These are phyloP conservation scores for Lolium perenne DNA, from an alignment of 176 grass and related monocot genomes.

Conservation along the genomic window DNA sequence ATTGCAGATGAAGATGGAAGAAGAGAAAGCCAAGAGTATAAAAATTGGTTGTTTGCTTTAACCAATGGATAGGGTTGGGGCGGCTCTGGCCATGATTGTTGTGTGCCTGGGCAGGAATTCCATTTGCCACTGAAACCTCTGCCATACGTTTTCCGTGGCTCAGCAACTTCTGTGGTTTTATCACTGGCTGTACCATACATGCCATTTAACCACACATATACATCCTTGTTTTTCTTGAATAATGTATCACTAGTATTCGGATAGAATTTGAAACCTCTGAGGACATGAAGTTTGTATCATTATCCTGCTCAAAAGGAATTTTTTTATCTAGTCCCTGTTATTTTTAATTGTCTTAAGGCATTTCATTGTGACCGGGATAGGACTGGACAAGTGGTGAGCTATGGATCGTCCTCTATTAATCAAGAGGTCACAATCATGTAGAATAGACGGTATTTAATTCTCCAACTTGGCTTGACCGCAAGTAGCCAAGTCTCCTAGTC, in stretches of 20 bases:
- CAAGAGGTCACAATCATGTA: no score
- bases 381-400: no score
- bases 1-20: background rate
- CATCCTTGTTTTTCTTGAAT: background rate
- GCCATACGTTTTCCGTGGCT: background rate
- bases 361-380: no score
- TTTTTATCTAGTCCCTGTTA: no score
- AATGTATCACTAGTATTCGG: background rate
- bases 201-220: background rate
- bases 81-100: background rate
- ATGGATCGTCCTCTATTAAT: no score
- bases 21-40: background rate
- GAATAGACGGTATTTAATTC: no score
- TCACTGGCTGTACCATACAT: background rate
- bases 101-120: background rate
- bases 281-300: no score
- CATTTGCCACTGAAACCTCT: background rate
- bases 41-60: background rate
- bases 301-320: no score
- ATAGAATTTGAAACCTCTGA: conserved; percentile 1
- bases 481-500: background rate
- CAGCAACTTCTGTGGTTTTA: background rate
- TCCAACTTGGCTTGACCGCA: no score
- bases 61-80: background rate
- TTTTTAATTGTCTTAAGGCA: no score